These are phyloP conservation scores for Galerina sulciceps DNA, from an alignment of 768 basidiomycete genomes.

Conservation along the genomic window DNA sequence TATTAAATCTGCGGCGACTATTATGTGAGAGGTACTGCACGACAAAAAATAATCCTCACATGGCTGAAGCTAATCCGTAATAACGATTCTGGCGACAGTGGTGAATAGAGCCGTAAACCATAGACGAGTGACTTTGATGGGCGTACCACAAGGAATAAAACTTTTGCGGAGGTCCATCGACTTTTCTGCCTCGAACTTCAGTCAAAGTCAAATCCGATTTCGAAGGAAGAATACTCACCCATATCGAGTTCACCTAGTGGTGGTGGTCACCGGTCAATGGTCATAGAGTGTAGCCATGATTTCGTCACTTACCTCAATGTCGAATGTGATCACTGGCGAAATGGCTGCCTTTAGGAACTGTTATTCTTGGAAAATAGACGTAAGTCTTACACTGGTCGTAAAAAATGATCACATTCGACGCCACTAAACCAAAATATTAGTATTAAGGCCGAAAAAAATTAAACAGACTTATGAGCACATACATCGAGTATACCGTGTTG, in stretches of 20 bases:
- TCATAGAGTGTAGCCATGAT: not conserved
- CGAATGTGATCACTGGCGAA: not conserved
- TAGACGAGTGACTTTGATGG: not conserved
- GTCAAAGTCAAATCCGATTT: not conserved
- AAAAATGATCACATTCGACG: not conserved
- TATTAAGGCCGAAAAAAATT: not conserved
- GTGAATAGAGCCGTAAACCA: too few relatives aligned
- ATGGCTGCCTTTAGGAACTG: not conserved
- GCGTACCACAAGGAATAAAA: not conserved
- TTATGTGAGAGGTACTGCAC: not conserved
- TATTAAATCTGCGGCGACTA: not conserved
- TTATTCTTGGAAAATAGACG: not conserved
- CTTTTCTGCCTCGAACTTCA: not conserved
- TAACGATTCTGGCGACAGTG: not conserved
- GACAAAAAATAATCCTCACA: not conserved
- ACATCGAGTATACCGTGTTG: not conserved
- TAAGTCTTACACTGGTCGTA: not conserved
- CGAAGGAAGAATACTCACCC: not conserved
- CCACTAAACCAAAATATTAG: not conserved
- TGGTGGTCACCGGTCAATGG: not conserved
- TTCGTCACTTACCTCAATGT: not conserved
- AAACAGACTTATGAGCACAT: not conserved
- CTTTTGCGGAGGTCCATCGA: not conserved
- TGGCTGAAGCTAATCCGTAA: not conserved
- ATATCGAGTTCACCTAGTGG: not conserved